A percentile compares a stretch with the other conserved stretches of the same genome.
phyloP scores from a whole-genome alignment of 805 yeast species.

The Metschnikowia picachoensis region DNA sequence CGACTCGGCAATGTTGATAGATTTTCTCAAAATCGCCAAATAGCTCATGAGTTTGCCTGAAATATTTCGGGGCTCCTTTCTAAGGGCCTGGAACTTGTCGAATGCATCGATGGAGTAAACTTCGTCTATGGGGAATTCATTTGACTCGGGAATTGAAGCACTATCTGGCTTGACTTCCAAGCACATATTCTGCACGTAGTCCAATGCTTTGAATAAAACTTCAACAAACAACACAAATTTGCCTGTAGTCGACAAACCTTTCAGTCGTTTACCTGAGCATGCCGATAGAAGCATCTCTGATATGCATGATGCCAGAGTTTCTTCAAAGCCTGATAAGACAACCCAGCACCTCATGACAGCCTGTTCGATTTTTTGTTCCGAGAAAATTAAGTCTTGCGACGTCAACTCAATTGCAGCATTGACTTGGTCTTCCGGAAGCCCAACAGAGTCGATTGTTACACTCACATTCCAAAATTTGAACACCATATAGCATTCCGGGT shows the following conservation, averaged over 20 bases:
- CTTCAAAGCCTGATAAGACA: slow-evolving; percentile 83
- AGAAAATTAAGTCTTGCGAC: slow-evolving; percentile 46
- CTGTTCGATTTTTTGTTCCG: slow-evolving; percentile 63
- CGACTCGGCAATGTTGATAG: slow-evolving; percentile 33
- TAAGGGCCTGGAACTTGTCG: slow-evolving; percentile 32
- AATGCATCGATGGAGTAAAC: slow-evolving; percentile 23
- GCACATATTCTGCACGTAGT: slow-evolving; percentile 37
- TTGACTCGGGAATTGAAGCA: slow-evolving; percentile 16
- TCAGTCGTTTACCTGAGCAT: slow-evolving; percentile 62
- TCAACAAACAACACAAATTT: slow-evolving; percentile 69
- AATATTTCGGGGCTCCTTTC: slow-evolving; percentile 74
- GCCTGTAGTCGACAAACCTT: slow-evolving; percentile 69
- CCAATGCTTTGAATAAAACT: slow-evolving; percentile 73
- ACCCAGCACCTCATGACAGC: slow-evolving; percentile 73
- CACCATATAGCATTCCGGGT: slow-evolving; percentile 98
- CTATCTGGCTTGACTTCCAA: slow-evolving; percentile 13
- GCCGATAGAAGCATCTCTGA: slow-evolving; percentile 88
- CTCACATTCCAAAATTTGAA: slow-evolving; percentile 94
- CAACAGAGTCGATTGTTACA: slow-evolving; percentile 57
- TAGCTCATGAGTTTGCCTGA: slow-evolving; percentile 89
- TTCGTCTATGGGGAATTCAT: slow-evolving; percentile 17
- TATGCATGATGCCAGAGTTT: slow-evolving; percentile 81
- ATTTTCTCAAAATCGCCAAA: slow-evolving; percentile 74
- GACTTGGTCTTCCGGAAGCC: slow-evolving; percentile 29
- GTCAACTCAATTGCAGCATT: slow-evolving; percentile 7